These are phyloP conservation scores for Spergularia marina DNA, from an alignment of 148 eudicot genomes.

Conservation along the genomic window DNA sequence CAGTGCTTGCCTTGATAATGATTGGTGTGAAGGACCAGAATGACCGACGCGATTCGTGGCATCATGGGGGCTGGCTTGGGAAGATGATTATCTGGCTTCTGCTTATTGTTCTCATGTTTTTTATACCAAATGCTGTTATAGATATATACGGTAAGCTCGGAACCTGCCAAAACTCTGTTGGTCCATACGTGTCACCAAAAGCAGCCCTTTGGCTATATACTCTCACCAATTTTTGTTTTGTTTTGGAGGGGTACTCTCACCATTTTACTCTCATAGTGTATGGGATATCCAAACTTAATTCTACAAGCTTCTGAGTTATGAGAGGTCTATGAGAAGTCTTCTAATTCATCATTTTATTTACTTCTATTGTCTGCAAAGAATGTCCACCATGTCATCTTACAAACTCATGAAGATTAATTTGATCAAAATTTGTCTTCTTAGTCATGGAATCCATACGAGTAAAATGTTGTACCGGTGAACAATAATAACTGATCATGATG, in stretches of 20 bases:
- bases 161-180: not conserved
- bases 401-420: not conserved
- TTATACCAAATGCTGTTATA: constrained; percentile 69
- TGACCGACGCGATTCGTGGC: constrained; percentile 88
- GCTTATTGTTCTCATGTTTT: constrained; percentile 72
- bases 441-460: not conserved
- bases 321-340: not conserved
- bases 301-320: not conserved
- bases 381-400: not conserved
- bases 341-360: not conserved
- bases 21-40: constrained; percentile 96
- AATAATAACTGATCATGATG: not conserved
- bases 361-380: not conserved
- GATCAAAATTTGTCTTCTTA: not conserved
- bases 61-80: constrained; percentile 93
- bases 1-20: constrained; percentile 71
- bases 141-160: constrained; percentile 69
- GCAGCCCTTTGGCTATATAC: not conserved
- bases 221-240: too few relatives aligned
- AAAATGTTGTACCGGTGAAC: not conserved
- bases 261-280: not conserved
- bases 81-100: constrained; percentile 82
- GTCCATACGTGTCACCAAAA: not conserved
- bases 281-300: not conserved
- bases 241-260: too few relatives aligned